A percentile compares a stretch with the other conserved stretches of the same genome.
phyloP scores from a whole-genome alignment of 78 protist genomes.

The Tieghemostelium lacteum region DNA sequence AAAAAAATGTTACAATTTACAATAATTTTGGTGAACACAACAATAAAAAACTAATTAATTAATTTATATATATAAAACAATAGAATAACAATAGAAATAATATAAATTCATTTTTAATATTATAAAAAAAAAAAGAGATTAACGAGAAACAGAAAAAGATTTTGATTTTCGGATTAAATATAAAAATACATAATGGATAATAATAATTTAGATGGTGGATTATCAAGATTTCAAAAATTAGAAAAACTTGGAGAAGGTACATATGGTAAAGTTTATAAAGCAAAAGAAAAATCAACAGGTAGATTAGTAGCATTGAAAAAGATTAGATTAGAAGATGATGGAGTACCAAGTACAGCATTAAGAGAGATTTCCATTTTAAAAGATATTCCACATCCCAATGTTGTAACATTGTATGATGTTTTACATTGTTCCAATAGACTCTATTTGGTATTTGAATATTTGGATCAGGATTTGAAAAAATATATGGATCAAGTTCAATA shows the following conservation, averaged over 20 bases:
- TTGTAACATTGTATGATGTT: constrained; percentile 97
- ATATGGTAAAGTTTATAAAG: constrained; percentile 99
- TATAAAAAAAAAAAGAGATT: no score
- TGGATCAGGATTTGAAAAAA: constrained; percentile 97
- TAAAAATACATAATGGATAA: no score
- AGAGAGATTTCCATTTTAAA: constrained; percentile 98
- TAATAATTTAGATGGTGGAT: constrained; percentile 58
- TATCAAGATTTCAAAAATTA: constrained; percentile 84
- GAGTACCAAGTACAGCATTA: constrained; percentile 98
- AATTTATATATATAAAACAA: no score
- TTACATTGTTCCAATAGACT: constrained; percentile 94
- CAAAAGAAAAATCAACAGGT: constrained; percentile 88
- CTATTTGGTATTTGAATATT: constrained; percentile 98
- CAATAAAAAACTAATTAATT: no score
- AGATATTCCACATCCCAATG: constrained; percentile 97
- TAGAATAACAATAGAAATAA: no score
- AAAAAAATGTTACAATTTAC: no score
- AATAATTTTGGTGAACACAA: no score
- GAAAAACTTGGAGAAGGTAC: constrained; percentile 99
- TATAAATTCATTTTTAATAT: no score
- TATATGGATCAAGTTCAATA: constrained; percentile 86
- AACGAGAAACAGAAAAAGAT: no score
- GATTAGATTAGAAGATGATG: constrained; percentile 99
- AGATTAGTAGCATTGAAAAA: constrained; percentile 97
- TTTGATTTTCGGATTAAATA: no score